Conservation (phyloP, 2,329 filamentous ascomycete species). For the Coniella lustricola region DNA sequence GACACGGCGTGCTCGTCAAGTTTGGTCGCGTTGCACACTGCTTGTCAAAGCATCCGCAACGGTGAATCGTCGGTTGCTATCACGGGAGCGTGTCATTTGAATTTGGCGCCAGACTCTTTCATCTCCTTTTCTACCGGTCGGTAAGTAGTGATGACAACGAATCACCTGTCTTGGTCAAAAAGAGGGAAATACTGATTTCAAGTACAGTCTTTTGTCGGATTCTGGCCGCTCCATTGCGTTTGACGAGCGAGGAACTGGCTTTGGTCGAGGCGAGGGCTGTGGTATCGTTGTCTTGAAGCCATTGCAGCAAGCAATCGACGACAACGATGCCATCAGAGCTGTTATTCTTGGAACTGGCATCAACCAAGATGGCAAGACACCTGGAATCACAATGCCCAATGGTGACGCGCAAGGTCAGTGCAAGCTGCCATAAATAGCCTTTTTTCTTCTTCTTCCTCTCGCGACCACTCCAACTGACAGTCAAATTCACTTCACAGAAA, state of each 20-base stretch:
- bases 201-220: slow-evolving; percentile 41
- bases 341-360: slow-evolving; percentile 43
- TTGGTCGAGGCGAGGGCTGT: slow-evolving; percentile 54
- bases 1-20: slow-evolving; percentile 48
- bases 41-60: slow-evolving; percentile 40
- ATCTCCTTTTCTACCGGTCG: slow-evolving; percentile 33
- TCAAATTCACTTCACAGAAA: slow-evolving; percentile 21
- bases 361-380: slow-evolving; percentile 50
- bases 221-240: slow-evolving; percentile 45
- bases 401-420: slow-evolving; percentile 37
- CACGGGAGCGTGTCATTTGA: slow-evolving; percentile 40
- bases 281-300: slow-evolving; percentile 49
- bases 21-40: slow-evolving; percentile 42
- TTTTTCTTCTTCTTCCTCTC: too few relatives aligned
- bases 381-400: slow-evolving; percentile 51
- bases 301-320: slow-evolving; percentile 30
- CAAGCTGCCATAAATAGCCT: slow-evolving; percentile 12
- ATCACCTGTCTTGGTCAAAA: not conserved
- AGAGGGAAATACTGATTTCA: too few relatives aligned
- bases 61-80: slow-evolving; percentile 41
- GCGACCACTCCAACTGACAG: not conserved
- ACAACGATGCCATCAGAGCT: slow-evolving; percentile 46
- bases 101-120: slow-evolving; percentile 37
- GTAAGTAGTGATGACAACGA: slow-evolving; percentile 25
- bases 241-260: slow-evolving; percentile 47